A percentile compares a stretch with the other conserved stretches of the same genome.
phyloP scores from a whole-genome alignment of 352 stramenopile genomes.

The Phytophthora pluvialis region DNA sequence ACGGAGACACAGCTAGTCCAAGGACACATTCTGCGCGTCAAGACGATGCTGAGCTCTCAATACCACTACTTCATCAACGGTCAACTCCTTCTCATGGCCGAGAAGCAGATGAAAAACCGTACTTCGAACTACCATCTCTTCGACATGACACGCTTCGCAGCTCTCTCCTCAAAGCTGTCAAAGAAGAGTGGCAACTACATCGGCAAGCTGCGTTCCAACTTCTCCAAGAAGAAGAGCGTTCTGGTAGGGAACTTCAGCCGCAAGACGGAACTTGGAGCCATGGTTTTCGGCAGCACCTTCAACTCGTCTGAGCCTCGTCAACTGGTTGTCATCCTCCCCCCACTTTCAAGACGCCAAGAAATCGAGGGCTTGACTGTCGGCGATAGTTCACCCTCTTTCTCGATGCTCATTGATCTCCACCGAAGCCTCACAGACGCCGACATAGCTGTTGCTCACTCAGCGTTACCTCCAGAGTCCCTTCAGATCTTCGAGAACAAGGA shows the following conservation, averaged over 20 bases:
- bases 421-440: conserved; percentile 24
- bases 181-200: conserved; percentile 93
- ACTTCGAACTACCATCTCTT: conserved; percentile 90
- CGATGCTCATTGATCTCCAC: conserved; percentile 61
- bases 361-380: conserved; percentile 57
- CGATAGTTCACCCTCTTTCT: conserved; percentile 52
- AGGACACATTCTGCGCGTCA: conserved; percentile 52
- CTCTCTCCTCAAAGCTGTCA: conserved; percentile 52
- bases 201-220: conserved; percentile 83
- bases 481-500: conserved; percentile 75
- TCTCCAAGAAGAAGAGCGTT: conserved; percentile 78
- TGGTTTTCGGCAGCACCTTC: conserved; percentile 64
- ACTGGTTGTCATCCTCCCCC: conserved; percentile 55
- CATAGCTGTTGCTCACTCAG: conserved; percentile 34
- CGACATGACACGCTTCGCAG: conserved; percentile 76
- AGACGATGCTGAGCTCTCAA: conserved; percentile 63
- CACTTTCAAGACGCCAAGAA: conserved; percentile 54
- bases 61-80: conserved; percentile 75
- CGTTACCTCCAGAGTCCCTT: conserved; percentile 31
- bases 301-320: conserved; percentile 56
- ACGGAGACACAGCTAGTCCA: conserved; percentile 60
- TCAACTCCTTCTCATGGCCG: conserved; percentile 63
- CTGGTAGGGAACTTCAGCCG: conserved; percentile 70
- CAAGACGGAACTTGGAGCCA: conserved; percentile 77
- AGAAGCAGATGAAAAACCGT: conserved; percentile 75